Evolutionary conservation across 2,329 filamentous ascomycete genomes (phyloP).

Genomic region (Paecilomyces fulvus): DNA sequence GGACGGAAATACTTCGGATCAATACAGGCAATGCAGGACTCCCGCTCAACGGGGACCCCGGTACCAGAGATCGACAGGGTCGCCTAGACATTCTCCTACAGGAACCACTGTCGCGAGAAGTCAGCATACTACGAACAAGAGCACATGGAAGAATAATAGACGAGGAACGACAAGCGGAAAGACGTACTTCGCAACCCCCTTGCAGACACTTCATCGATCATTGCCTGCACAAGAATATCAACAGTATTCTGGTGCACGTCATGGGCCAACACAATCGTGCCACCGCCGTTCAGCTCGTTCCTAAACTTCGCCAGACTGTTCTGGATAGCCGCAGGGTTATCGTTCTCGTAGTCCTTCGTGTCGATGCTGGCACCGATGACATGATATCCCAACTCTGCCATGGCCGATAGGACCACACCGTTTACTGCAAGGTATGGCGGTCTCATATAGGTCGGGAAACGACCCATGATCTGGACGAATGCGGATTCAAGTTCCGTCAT

Average conservation of each 20-base stretch:
- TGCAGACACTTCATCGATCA: slow-evolving; percentile 28
- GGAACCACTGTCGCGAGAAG: slow-evolving; percentile 35
- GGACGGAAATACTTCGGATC: neutral
- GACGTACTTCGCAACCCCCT: slow-evolving; percentile 33
- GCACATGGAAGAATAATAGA: neutral
- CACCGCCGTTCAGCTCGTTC: slow-evolving; percentile 21
- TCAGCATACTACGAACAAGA: neutral
- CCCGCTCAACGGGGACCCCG: slow-evolving; percentile 10
- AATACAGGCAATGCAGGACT: neutral
- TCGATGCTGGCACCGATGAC: slow-evolving; percentile 36
- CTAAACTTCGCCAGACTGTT: slow-evolving; percentile 24
- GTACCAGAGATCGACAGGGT: slow-evolving; percentile 47
- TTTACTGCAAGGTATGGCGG: slow-evolving; percentile 36
- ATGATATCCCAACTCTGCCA: slow-evolving; percentile 38
- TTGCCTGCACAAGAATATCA: slow-evolving; percentile 19
- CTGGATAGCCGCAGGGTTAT: slow-evolving; percentile 20
- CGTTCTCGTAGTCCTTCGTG: slow-evolving; percentile 35
- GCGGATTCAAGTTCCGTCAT: slow-evolving; percentile 36
- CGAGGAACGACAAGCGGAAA: neutral
- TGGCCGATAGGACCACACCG: slow-evolving; percentile 21
- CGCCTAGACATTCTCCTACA: slow-evolving; percentile 50
- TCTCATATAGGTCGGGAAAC: slow-evolving; percentile 41
- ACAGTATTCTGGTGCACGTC: slow-evolving; percentile 32
- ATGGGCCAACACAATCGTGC: slow-evolving; percentile 27
- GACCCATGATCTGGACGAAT: slow-evolving; percentile 33